Evolutionary conservation across 495 filamentous ascomycete species (phyloP), one percentile per base, ranked within the genome.

Genomic region (Lasiosphaeris hirsuta): DNA sequence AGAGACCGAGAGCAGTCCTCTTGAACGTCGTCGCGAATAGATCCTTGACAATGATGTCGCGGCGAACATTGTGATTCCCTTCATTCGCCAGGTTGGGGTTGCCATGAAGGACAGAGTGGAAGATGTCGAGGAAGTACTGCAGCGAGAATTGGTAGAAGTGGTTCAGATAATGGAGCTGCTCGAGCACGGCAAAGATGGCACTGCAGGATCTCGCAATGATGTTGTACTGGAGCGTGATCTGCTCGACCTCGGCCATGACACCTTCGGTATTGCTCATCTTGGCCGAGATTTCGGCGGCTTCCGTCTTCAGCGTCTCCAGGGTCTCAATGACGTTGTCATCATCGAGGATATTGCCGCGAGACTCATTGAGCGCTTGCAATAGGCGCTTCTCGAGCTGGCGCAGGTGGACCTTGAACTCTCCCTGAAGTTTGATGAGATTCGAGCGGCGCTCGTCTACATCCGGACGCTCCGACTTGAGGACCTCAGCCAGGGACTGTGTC

Each of bases 141-240:
- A 99, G 80, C 17, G 95, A 97, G 81, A 99, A 97, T 64, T 97
- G 94, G 70, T 99, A 99, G 77, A 97, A 97, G 78, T 97, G 95
- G 69, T 99, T 96, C 69, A 99, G 84, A 66, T 96, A 93, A 69
- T 96, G 92, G 44, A 99, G 86, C 70, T 97, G 93, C 74, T 97
- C 95, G 46, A 99, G 80, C 23, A 97, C 90, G 15, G 94, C 90
- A 74, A 97, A 97, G 19, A 97, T 92, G 46, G 92, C 91, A 74
- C 92, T 96, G 81, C 94, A 99, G 38, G 94, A 90, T 62, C 85
- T 83, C 43, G 94, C 94, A 72, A 97, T 90, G 62, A 92, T 85
- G 66, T 86, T 87, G 80, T 97, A 97, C 72, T 96, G 86, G 55
- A 86, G 79, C 18, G 94, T 99, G 69, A 97, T 93, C 63, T 85